Base-by-base conservation (phyloP, 305 asterid species). In the Coffea humblotiana region DNA sequence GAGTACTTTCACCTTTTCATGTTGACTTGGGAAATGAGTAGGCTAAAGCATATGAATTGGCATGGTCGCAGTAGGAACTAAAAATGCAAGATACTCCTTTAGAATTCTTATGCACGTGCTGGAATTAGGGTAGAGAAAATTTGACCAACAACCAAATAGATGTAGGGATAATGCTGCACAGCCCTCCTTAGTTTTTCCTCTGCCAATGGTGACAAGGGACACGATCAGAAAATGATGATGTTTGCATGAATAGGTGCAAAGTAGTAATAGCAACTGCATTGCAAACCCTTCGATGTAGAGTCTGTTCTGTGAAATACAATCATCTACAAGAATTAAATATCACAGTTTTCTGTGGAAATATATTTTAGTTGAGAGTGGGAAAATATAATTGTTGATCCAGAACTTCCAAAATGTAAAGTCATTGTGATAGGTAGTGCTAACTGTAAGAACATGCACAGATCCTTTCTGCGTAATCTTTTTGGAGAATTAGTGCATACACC, bases 1-100 rank as follows among this genome's bases (percentile, higher is more conserved):
- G 76, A 85, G 94, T 83, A 71, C 65, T 69, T 82, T 27, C 74
- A 68, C 71, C 68, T 75, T 32, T 77, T 56, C 25, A 37, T 29
- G 23, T 63, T 72, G 78, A 80, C 78, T 66, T 72, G 77, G 21
- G 8, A 68, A 14, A 61, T 76, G 52, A 76, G 60, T 8, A 64
- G 71, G 72, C 29, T 47, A 2, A n/a, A 0, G 12, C 60, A 13
- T 52, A 14, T 52, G 60, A 52, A 52, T 52, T 52, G 15, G 16
- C 21, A 52, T 18, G 6, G 16, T 52, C 6, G 43, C 6, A 4
- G 6, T 52, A 52, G 60, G 60, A 52, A 52, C 60, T 52, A 19
- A 16, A 52, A 52, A 52, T 52, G 60, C 60, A 14, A 51, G 60
- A 52, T 16, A 16, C 60, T 13, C 21, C 60, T 13, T 52, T 13